These are phyloP conservation scores for Quercus dentata DNA, from an alignment of 306 rosid species.

Conservation along the genomic window DNA sequence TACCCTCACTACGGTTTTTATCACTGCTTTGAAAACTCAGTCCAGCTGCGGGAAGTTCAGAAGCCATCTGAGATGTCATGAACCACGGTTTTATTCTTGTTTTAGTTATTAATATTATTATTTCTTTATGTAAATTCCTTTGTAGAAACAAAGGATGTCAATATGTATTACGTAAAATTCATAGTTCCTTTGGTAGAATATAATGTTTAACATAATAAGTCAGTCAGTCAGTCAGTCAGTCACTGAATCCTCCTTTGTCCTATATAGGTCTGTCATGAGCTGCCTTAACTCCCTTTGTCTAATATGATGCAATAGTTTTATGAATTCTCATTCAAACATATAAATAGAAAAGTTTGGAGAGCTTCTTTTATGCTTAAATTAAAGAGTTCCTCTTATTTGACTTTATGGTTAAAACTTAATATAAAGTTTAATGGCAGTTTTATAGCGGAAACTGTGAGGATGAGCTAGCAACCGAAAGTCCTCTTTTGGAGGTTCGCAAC, in stretches of 20 bases:
- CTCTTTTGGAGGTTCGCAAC: not conserved
- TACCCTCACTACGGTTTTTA: conserved; percentile 85
- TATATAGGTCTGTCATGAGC: not conserved
- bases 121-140: not conserved
- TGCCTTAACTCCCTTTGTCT: not conserved
- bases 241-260: not conserved
- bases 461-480: not conserved
- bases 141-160: not conserved
- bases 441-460: not conserved
- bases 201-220: not conserved
- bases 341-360: not conserved
- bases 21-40: conserved; percentile 84
- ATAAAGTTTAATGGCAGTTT: not conserved
- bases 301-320: not conserved
- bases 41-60: conserved; percentile 81
- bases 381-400: not conserved
- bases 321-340: not conserved
- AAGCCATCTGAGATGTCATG: conserved; percentile 48
- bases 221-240: not conserved
- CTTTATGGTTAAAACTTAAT: not conserved
- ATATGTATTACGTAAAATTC: not conserved
- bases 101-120: not conserved
- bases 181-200: not conserved
- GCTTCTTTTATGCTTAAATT: not conserved
- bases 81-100: not conserved